phyloP scores from a whole-genome alignment of 2,329 filamentous ascomycete genomes.

The Phyllosticta citriasiana region DNA sequence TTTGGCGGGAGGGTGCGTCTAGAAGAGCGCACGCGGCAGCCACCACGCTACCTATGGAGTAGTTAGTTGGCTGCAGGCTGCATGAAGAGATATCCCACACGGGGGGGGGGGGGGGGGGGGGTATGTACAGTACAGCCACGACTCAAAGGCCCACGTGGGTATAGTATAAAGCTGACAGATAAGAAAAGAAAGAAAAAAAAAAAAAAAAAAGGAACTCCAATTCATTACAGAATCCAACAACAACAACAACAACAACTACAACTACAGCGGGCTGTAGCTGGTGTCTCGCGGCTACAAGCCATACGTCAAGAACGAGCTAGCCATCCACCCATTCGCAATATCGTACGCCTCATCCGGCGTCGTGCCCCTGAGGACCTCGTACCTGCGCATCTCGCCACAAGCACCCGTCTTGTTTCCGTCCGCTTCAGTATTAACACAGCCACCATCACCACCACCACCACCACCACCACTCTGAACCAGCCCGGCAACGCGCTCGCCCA shows the following conservation, averaged over 20 bases:
- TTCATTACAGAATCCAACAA: neutral
- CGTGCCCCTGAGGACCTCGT: slow-evolving; percentile 24
- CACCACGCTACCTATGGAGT: too few species aligned
- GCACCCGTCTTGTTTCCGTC: slow-evolving; percentile 10
- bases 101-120: too few species aligned
- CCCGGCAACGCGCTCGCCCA: slow-evolving; percentile 22
- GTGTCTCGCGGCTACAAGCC: neutral
- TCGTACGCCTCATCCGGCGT: slow-evolving; percentile 20
- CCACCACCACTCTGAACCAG: slow-evolving; percentile 6
- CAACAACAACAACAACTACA: too few species aligned
- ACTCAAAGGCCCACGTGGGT: too few species aligned
- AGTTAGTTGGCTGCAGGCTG: too few species aligned
- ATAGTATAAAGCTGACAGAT: too few species aligned
- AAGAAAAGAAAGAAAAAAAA: neutral
- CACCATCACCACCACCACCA: neutral
- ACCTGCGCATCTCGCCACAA: slow-evolving; percentile 20
- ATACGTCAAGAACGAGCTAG: slow-evolving; percentile 11
- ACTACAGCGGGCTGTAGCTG: too few species aligned
- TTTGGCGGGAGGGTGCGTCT: too few species aligned
- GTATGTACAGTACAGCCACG: too few species aligned
- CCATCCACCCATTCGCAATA: slow-evolving; percentile 22
- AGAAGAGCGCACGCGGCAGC: too few species aligned
- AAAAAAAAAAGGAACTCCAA: neutral
- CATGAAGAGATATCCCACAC: too few species aligned
- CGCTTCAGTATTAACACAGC: slow-evolving; percentile 17